Base-by-base conservation (phyloP, 345 rosid genomes). In the Atalantia buxifolia region DNA sequence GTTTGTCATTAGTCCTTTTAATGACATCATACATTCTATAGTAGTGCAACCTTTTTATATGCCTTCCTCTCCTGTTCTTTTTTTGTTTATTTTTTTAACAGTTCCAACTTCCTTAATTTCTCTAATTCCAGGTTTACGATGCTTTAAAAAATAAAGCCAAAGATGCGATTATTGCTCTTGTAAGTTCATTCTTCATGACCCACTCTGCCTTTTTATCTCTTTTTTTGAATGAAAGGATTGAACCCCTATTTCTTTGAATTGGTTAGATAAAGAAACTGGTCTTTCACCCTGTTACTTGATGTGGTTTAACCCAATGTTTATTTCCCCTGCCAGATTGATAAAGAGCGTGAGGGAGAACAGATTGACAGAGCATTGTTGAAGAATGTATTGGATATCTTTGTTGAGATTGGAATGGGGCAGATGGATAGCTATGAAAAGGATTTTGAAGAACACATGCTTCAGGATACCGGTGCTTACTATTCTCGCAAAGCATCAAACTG, bases 321-420 rank as follows among this genome's bases (percentile, higher is more conserved):
- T 60, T 28, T 24, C 71, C n/a, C 57, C 77, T 33, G 77, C 14
- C 85, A 95, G 99, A 86, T 96, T 83, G 92, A 90, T 76, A 90
- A 88, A 84, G 99, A 96, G 80, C 90, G 98, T 1, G 98, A 94
- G 68, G 98, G 97, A 38, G 95, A 94, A 83, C 92, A 87, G 82
- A 92, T 96, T 77, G 98, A 96, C 78, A 86, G 92, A 77, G 87
- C 95, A 1, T 71, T 93, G 24, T 74, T 93, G 85, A 95, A 93
- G 87, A 95, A 93, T 57, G 91, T 92, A 2, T 76, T 94, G 56
- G 97, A 85, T 63, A 90, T 96, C 40, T 96, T 85, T 83, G 92
- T 92, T 30, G 97, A 92, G 86, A 91, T 96, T 71, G 99, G 99
- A 76, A 90, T 94, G 94, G 90, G 87, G 31, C 77, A 78, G 35